These are phyloP conservation scores for Vaccinium macrocarpon DNA, from an alignment of 148 eudicot genomes.

Conservation along the genomic window DNA sequence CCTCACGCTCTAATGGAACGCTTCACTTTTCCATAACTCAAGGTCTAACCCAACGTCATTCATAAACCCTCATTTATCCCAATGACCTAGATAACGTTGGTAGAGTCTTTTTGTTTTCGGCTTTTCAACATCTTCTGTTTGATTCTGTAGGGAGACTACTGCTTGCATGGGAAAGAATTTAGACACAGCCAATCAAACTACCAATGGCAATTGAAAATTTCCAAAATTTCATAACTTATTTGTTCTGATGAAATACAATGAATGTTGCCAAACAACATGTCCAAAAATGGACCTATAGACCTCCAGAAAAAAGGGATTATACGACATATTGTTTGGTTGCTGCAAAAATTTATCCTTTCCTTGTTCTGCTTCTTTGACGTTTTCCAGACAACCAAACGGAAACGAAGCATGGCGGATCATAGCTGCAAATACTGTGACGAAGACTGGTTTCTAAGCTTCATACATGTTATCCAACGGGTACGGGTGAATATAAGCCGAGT, in stretches of 20 bases:
- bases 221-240: neutral
- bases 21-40: neutral
- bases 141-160: neutral
- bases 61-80: neutral
- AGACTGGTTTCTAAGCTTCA: too few relatives aligned
- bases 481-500: conserved; percentile 20
- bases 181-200: neutral
- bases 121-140: neutral
- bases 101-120: neutral
- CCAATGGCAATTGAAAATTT: neutral
- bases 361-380: neutral
- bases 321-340: neutral
- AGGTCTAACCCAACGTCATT: too few relatives aligned
- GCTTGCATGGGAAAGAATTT: neutral
- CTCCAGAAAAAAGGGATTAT: neutral
- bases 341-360: neutral
- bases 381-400: conserved; percentile 1
- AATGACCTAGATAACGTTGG: neutral
- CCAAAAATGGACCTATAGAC: neutral
- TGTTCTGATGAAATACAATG: neutral
- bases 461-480: conserved; percentile 10
- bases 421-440: neutral
- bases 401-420: neutral
- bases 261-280: neutral
- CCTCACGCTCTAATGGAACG: neutral